Base-by-base conservation (phyloP, 169 alveolate species). In the Nephromyces sp. region DNA sequence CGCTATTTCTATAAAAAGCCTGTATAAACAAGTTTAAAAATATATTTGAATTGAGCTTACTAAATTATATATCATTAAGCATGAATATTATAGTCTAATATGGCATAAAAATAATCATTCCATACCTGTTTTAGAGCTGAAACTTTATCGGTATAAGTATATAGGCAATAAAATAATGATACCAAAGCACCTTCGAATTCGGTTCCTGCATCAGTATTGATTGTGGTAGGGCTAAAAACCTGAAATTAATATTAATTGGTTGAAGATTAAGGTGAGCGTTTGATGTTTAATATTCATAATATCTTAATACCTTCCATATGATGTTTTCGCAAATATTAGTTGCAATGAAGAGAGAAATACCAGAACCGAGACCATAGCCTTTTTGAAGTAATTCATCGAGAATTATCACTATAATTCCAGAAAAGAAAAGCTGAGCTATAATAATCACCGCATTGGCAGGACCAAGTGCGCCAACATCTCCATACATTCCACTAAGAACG, bases 321-420 rank as follows among this genome's bases (percentile, higher is more conserved):
- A 97, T 93, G 31, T 95, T 94, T 82, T 96, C 99, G 84, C 99
- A 98, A 62, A 98, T 96, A 86, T 98, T 98, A 24, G 99, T 96
- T 6, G 99, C 99, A 71, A 98, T 98, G 84, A 98, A 98, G 34
- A 98, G 92, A 1, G 99, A 98, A 73, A 97, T 98, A 22, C 99
- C 99, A 35, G 80, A 92, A 24, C 99, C 99, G 74, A 98, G 85
- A 43, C 99, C 99, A 83, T 98, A 97, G 31, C 99, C 99, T 84
- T 98, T 98, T 77, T 95, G 98, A 68, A 98, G 86, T 73, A 97
- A 90, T 77, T 98, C 99, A 81, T 98, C 99, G 66, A 98, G 90
- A 77, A 98, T 84, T 52, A 96, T 90, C 72, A 98, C 99, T 29
- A 98, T 95, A 34, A 97, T 96, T n/a, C 99, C 99, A 35, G 99